Evolutionary conservation across 2,329 filamentous ascomycete species (phyloP).

Genomic region (Nothomitra cinnamomea): DNA sequence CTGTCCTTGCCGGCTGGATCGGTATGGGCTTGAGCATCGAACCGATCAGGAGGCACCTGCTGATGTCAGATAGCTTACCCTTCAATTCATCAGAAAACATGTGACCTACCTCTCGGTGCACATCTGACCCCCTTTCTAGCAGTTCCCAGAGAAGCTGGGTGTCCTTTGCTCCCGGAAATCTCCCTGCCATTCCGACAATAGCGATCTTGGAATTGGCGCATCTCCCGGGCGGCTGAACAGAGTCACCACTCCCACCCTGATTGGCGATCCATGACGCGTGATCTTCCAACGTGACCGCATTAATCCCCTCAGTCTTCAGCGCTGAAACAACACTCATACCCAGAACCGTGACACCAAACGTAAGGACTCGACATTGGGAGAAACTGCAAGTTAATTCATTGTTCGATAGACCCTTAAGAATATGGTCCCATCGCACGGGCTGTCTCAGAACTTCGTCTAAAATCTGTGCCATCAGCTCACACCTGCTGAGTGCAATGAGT

Average conservation of each 20-base stretch:
- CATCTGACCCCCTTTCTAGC: slow-evolving; percentile 56
- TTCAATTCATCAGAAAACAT: neutral
- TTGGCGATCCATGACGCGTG: slow-evolving; percentile 14
- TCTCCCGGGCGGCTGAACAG: slow-evolving; percentile 20
- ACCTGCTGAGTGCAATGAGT: slow-evolving; percentile 10
- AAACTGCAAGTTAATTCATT: slow-evolving; percentile 1
- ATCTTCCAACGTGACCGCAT: neutral
- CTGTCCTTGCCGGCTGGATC: slow-evolving; percentile 55
- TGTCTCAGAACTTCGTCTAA: slow-evolving; percentile 34
- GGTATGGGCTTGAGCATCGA: slow-evolving; percentile 52
- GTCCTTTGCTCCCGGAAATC: slow-evolving; percentile 57
- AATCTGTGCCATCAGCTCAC: slow-evolving; percentile 26
- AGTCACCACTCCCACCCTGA: slow-evolving; percentile 23
- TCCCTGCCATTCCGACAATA: slow-evolving; percentile 68
- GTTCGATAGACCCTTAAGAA: slow-evolving; percentile 13
- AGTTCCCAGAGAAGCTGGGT: slow-evolving; percentile 61
- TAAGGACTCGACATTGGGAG: slow-evolving; percentile 10
- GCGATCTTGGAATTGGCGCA: slow-evolving; percentile 54
- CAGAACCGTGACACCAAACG: slow-evolving; percentile 22
- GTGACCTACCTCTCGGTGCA: slow-evolving; percentile 40
- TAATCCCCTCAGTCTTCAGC: neutral
- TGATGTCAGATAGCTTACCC: slow-evolving; percentile 2
- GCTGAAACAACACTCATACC: slow-evolving; percentile 10
- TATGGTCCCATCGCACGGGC: slow-evolving; percentile 30
- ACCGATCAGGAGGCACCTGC: slow-evolving; percentile 45